Base-by-base conservation (phyloP, 73 alveolate genomes). In the Paramecium bursaria region DNA sequence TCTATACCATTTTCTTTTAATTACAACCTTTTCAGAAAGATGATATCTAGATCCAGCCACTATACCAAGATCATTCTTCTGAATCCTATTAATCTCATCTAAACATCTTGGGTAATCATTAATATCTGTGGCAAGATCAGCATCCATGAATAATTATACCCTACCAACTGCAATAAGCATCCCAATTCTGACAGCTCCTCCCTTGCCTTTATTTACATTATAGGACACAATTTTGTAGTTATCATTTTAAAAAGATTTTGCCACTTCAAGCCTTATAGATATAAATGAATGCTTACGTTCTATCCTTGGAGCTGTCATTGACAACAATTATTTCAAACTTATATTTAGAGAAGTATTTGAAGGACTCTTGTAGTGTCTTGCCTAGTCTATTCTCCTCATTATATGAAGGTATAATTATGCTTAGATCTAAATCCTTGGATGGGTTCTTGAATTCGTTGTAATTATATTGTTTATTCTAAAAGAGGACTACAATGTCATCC, bases 101-200 rank as follows among this genome's bases (percentile, higher is more conserved):
- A 48, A 57, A 21, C 91, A 88, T 29, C 61, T 74, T 14, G 80
- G 92, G 60, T 60, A 86, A 31, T 90, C 92, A 42, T 82, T 91
- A 0, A 92, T 75, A 47, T 95, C 97, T 30, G 98, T 94, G 6
- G 99, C 98, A 9, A 94, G 93, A 90, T 95, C 99, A 46, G 98
- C 96, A 94, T 95, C 99, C 15, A 92, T 87, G 88, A 95, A 86
- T 53, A 95, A 77, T 10, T 87, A 49, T 48, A 88, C 86, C 48
- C 90, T 75, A 30, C 98, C 99, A 74, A 93, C 53, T 0, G 93
- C 79, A 60, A 35, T 73, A 23, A 91, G 85, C 94, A 95, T 94
- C 5, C 99, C 92, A 14, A 80, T 17, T 54, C 87, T 94, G n/a
- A 94, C 97, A 23, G 98, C 98, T 25, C 90, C 91, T 2, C 98